A percentile compares a stretch with the other conserved stretches of the same genome.
phyloP scores from a whole-genome alignment of 257 asterid genomes.

The Solanum ahanhuiri region DNA sequence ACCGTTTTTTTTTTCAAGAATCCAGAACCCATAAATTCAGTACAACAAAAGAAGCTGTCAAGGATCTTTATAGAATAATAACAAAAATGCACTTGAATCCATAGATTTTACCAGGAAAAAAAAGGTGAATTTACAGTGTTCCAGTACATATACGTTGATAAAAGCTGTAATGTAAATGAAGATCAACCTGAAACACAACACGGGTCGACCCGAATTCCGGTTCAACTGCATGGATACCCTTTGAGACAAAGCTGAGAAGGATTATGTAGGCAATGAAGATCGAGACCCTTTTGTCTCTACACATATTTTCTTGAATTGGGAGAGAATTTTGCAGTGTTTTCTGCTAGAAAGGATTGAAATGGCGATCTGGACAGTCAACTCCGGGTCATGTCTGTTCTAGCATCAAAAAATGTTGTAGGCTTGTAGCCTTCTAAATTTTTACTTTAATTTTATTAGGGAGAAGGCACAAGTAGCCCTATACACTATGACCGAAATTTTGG shows the following conservation, averaged over 20 bases:
- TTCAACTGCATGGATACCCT: constrained; percentile 25
- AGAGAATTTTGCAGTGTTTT: not conserved
- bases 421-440: no score
- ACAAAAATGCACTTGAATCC: not conserved
- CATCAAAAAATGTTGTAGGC: not conserved
- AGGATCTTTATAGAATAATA: not conserved
- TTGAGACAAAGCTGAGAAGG: constrained; percentile 18
- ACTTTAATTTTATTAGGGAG: no score
- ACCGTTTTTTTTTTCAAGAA: not conserved
- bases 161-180: not conserved
- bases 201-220: constrained; percentile 57
- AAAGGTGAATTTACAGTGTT: not conserved
- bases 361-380: not conserved
- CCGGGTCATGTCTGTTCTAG: not conserved
- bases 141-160: not conserved
- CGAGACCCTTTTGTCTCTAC: constrained; percentile 11
- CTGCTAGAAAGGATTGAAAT: not conserved
- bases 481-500: no score
- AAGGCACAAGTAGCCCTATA: no score
- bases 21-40: not conserved
- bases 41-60: not conserved
- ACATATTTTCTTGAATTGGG: constrained; percentile 32
- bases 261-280: constrained; percentile 15
- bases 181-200: constrained; percentile 53
- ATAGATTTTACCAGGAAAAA: not conserved